Evolutionary conservation across 805 yeast genomes (phyloP).

Genomic region (Pichia occidentalis): DNA sequence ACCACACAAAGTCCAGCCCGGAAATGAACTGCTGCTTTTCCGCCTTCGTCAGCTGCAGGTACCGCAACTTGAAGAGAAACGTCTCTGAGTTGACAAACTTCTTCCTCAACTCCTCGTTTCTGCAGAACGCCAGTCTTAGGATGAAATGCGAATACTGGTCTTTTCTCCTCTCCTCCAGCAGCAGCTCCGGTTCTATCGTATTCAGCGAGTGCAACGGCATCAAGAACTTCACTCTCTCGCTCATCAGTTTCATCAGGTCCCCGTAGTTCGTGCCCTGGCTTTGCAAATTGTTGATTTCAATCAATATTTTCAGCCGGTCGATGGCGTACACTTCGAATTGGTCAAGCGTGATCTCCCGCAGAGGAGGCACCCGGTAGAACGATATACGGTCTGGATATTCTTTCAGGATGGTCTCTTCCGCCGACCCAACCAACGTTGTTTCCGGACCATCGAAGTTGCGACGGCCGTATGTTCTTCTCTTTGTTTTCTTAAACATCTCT

Average conservation of each 20-base stretch:
- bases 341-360: conserved; percentile 80
- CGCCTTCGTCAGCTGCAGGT: conserved; percentile 47
- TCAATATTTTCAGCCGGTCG: conserved; percentile 74
- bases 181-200: conserved; percentile 31
- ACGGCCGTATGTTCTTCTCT: conserved; percentile 68
- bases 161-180: conserved; percentile 61
- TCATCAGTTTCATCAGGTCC: conserved; percentile 60
- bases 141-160: conserved; percentile 93
- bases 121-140: conserved; percentile 81
- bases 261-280: conserved; percentile 56
- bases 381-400: conserved; percentile 56
- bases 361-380: conserved; percentile 72
- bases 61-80: conserved; percentile 67
- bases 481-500: conserved; percentile 69
- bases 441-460: conserved; percentile 45
- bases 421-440: conserved; percentile 14
- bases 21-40: conserved; percentile 73
- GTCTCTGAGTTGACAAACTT: conserved; percentile 77
- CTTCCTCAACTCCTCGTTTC: conserved; percentile 73
- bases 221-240: conserved; percentile 55
- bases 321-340: conserved; percentile 96
- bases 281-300: conserved; percentile 74
- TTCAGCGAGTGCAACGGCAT: conserved; percentile 56
- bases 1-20: conserved; percentile 64
- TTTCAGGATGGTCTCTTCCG: conserved; percentile 6